These are phyloP conservation scores for Lophiotrema nucula DNA, from an alignment of 495 filamentous ascomycete species.

Conservation along the genomic window DNA sequence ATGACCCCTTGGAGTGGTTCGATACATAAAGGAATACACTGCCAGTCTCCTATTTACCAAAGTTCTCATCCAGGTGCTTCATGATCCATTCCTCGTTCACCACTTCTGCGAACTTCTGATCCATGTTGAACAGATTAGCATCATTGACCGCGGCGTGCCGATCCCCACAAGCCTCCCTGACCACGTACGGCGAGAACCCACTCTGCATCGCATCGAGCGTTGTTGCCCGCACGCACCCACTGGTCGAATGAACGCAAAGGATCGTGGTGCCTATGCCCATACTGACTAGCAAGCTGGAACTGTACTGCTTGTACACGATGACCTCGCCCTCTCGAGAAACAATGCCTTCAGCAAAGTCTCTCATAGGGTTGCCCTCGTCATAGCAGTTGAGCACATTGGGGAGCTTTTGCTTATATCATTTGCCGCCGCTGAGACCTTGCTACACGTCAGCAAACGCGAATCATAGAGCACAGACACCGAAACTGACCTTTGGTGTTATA, in stretches of 20 bases:
- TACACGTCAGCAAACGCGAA: too few species aligned
- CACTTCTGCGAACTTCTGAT: constrained; percentile 14
- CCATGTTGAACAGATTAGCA: constrained; percentile 3
- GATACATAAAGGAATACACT: constrained; percentile 44
- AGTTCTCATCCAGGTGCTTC: not conserved
- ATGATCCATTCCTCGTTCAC: constrained; percentile 4
- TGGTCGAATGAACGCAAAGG: not conserved
- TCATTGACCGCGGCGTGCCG: not conserved
- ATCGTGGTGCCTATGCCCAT: constrained; percentile 2
- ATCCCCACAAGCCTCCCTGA: constrained; percentile 7
- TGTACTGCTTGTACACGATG: not conserved
- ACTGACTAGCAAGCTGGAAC: not conserved
- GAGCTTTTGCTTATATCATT: not conserved
- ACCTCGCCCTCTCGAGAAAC: not conserved
- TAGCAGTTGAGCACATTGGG: not conserved
- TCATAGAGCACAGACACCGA: too few species aligned
- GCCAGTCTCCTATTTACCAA: not conserved
- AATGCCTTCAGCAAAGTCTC: not conserved
- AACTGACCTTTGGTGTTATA: too few species aligned
- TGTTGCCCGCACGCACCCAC: constrained; percentile 1
- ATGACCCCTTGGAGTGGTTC: constrained; percentile 49
- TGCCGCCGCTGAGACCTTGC: not conserved
- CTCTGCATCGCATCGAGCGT: constrained; percentile 5
- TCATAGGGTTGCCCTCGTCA: constrained; percentile 1
- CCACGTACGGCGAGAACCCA: constrained; percentile 6